Conservation (phyloP, 352 stramenopile species). For the Globisporangium spinosum region DNA sequence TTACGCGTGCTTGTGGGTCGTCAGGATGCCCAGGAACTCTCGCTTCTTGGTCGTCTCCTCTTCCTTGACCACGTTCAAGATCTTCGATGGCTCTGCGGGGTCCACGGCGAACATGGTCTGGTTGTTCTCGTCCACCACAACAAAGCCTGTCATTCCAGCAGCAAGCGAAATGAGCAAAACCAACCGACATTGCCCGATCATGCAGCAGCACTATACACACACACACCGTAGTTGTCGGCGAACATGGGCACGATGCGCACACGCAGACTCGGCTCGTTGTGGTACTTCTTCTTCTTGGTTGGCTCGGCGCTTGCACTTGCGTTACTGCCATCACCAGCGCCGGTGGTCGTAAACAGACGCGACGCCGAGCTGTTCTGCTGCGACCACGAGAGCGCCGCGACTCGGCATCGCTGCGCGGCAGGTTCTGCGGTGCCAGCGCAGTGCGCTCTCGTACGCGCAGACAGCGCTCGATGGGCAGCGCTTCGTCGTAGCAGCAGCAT, state of each 20-base stretch:
- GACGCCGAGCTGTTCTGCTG: neutral
- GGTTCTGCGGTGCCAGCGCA: neutral
- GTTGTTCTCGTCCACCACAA: constrained; percentile 79
- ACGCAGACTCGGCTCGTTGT: constrained; percentile 72
- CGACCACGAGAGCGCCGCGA: neutral
- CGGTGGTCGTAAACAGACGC: constrained; percentile 3
- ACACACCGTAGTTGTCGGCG: constrained; percentile 74
- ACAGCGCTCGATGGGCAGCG: constrained; percentile 2
- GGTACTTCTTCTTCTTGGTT: constrained; percentile 45
- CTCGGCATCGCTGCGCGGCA: neutral
- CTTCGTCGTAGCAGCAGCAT: constrained; percentile 9
- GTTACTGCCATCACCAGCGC: neutral
- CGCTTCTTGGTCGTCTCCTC: constrained; percentile 61
- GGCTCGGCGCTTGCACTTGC: neutral
- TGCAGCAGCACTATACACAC: neutral
- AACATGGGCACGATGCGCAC: constrained; percentile 85
- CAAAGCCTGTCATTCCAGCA: constrained; percentile 38
- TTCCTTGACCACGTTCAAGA: constrained; percentile 65
- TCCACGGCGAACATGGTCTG: constrained; percentile 84
- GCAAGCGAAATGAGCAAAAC: neutral
- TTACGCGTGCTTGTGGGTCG: constrained; percentile 92
- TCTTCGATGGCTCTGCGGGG: constrained; percentile 57
- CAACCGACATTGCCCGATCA: too few relatives aligned
- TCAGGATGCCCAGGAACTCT: constrained; percentile 85
- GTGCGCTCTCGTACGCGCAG: neutral